Evolutionary conservation across 2,329 filamentous ascomycete species (phyloP), one percentile per base, ranked within the genome.

Genomic region (Talaromyces islandicus): DNA sequence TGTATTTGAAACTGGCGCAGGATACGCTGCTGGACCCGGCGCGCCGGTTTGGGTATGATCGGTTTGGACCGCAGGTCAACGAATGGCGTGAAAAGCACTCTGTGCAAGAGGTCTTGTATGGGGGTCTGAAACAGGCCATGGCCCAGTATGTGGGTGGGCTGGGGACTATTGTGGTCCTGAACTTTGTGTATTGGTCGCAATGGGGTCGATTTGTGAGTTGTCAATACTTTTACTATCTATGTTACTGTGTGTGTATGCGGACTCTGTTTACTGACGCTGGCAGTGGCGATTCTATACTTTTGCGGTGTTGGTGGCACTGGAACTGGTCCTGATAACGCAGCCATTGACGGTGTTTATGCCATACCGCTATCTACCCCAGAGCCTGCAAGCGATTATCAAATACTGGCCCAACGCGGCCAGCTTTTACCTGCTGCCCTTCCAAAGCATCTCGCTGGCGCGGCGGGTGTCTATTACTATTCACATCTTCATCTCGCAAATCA

Each of bases 21-120:
- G 94, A 97, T 68, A 90, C 88, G 0, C 84, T 97, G 17, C 77
- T 85, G n/a, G 86, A 94, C 69, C 85, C 89, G 2, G 86, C 85
- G 0, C 87, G 84, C 69, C 83, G 91, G 59, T 96, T 94, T 72
- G 92, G 91, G 7, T 97, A 97, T 76, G 91, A 96, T 71, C 86
- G 91, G 54, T 92, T 96, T 72, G 92, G 92, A 0, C 88, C 90
- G 0, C 85, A 85, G 29, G 81, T 92, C 21, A 73, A 88, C 12
- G 71, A 73, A 9, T 93, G 88, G 88, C 72, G 66, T 3, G 71
- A 75, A 35, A 64, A 70, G 52, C 73, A 73, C 62, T 90, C 88
- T 0, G 77, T 90, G 59, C 83, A 83, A 62, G 92, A 96, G 71
- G 96, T 85, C 71, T 79, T 95, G 54, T 78, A 83, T 57, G 79